Conservation (phyloP, 495 filamentous ascomycete species). For the Bacidia rubella region DNA sequence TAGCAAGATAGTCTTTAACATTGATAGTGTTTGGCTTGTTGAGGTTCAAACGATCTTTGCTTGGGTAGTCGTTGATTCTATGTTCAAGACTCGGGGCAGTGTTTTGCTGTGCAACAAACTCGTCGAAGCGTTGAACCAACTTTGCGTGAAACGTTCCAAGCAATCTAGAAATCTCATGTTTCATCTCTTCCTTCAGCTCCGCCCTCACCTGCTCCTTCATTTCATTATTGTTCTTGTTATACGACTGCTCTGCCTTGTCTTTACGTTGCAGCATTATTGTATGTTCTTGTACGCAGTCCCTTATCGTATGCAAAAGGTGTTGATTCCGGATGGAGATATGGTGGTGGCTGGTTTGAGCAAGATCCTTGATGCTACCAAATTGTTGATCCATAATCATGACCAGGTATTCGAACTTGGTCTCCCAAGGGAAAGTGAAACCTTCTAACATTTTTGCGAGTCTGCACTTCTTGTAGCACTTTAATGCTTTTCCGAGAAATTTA, state of each 20-base stretch:
- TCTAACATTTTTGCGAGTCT: constrained; percentile 3
- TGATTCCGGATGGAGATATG: constrained; percentile 1
- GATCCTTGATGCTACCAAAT: constrained; percentile 9
- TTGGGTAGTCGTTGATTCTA: too few relatives aligned
- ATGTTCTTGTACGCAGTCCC: constrained; percentile 4
- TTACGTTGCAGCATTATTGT: neutral
- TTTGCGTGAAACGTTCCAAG: constrained; percentile 2
- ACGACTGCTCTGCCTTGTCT: neutral
- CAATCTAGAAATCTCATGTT: constrained; percentile 1
- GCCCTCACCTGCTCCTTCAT: constrained; percentile 6
- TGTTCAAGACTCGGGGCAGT: too few relatives aligned
- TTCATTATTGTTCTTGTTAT: neutral
- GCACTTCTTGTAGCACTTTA: constrained; percentile 10
- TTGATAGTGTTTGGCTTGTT: neutral
- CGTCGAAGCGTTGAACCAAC: constrained; percentile 12
- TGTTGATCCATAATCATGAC: constrained; percentile 5
- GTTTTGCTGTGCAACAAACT: constrained; percentile 6
- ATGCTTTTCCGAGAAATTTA: constrained; percentile 13
- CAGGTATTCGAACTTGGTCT: constrained; percentile 10
- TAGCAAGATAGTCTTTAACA: neutral
- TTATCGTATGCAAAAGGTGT: constrained; percentile 2
- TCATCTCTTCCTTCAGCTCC: constrained; percentile 10
- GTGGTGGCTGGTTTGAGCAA: constrained; percentile 9
- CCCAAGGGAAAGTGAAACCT: constrained; percentile 14
- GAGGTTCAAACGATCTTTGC: too few relatives aligned